Evolutionary conservation across 2,329 filamentous ascomycete genomes (phyloP).

Genomic region (Ophiostoma ips): DNA sequence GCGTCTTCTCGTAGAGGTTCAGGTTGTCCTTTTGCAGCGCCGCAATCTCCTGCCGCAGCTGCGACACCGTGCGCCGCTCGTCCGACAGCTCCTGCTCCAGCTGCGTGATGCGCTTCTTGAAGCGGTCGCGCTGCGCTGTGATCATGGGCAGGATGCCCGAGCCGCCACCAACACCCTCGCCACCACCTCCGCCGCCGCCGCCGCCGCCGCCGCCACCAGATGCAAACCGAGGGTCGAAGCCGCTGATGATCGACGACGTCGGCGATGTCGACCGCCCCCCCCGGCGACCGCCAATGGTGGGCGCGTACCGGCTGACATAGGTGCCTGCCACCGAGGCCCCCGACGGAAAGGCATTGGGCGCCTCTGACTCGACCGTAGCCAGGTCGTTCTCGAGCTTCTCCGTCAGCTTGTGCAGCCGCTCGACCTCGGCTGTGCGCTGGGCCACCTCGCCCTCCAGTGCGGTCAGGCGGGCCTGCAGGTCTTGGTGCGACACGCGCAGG

Average conservation of each 20-base stretch:
- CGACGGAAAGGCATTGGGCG: constrained; percentile 70
- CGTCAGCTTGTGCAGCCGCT: constrained; percentile 71
- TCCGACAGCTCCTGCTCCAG: constrained; percentile 84
- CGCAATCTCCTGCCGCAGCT: constrained; percentile 78
- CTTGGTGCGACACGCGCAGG: constrained; percentile 83
- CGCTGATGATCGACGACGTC: constrained; percentile 95
- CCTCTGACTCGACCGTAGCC: constrained; percentile 72
- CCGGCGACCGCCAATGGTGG: constrained; percentile 31
- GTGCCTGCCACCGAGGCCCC: constrained; percentile 89
- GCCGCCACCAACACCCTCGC: constrained; percentile 57
- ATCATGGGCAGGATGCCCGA: constrained; percentile 95
- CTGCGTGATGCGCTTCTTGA: constrained; percentile 89
- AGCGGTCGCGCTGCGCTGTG: constrained; percentile 91
- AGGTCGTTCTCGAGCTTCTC: constrained; percentile 86
- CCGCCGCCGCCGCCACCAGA: constrained; percentile 28
- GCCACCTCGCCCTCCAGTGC: constrained; percentile 73
- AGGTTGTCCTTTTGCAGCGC: constrained; percentile 93
- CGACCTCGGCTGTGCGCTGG: constrained; percentile 69
- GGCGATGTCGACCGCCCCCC: constrained; percentile 54
- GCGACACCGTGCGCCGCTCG: constrained; percentile 65
- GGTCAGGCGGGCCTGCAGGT: constrained; percentile 68
- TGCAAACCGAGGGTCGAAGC: constrained; percentile 59
- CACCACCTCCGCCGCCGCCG: constrained; percentile 24
- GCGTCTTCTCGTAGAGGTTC: constrained; percentile 90
- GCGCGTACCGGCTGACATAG: constrained; percentile 67